Base-by-base conservation (phyloP, 441 rosid genomes). In the Pelargonium myrrhifolium region DNA sequence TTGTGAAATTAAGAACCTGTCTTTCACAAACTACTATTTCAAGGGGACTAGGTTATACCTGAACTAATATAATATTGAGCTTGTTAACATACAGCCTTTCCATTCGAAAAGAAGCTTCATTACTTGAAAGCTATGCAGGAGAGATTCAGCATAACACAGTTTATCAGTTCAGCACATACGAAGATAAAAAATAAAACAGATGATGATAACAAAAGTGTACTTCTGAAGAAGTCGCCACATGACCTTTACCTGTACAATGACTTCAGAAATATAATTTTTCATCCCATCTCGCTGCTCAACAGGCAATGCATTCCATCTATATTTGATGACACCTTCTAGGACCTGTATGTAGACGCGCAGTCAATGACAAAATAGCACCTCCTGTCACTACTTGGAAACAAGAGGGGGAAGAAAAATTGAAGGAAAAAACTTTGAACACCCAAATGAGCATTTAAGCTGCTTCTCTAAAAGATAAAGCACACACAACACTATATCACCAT, bases 201-300 rank as follows among this genome's bases (percentile, higher is more conserved):
- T 20, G 18, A 53, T 53, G 20, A 45, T 45, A 12, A 45, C 15
- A 45, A 12, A 10, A 24, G 31, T 53, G 10, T 15, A 53, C 59
- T 53, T 18, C 59, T 8, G 18, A 45, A 45, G 51, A 45, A 45
- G 18, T 3, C 7, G 11, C 0, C 59, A n/a, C 9, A 18, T 53
- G 18, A 62, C 10, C 3, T 24, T 72, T 82, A 96, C 99, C 96
- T 90, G 99, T 53, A 93, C 99, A 71, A 96, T 96, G 73, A 96
- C 94, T 84, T 93, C 99, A 43, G 98, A 96, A 71, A 96, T 96
- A 72, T 96, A 93, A 75, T 96, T 96, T 83, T 89, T 96, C 99
- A 96, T 96, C 66, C 99, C 98, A 83, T 96, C 99, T 59, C 99
- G 86, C 72, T 96, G 99, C 74, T 88, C 96, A 71, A 79, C 94